A percentile compares a stretch with the other conserved stretches of the same genome.
phyloP scores from a whole-genome alignment of 768 basidiomycete species.

The Phaeolepiota aurea region DNA sequence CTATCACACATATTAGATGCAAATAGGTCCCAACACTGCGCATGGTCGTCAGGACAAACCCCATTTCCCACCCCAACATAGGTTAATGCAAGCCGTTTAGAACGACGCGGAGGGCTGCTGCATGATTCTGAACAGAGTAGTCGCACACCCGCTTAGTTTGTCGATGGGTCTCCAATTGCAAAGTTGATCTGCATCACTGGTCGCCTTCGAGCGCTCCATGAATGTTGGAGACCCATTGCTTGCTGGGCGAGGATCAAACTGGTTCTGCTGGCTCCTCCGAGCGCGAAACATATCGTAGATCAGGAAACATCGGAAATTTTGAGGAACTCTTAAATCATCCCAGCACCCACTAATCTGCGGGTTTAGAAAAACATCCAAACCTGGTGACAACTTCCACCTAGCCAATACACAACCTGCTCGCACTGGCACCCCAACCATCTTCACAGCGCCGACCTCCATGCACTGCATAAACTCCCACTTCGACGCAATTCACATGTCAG shows the following conservation, averaged over 20 bases:
- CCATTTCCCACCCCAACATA: conserved; percentile 55
- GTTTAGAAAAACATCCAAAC: no score
- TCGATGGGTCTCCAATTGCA: conserved; percentile 42
- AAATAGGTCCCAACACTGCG: conserved; percentile 16
- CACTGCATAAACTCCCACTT: no score
- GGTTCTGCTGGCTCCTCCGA: conserved; percentile 35
- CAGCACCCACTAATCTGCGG: no score
- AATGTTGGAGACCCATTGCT: conserved; percentile 29
- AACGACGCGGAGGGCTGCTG: conserved; percentile 43
- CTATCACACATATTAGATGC: conserved; percentile 15
- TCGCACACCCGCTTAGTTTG: conserved; percentile 27
- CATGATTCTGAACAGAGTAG: no score
- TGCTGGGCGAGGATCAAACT: conserved; percentile 40
- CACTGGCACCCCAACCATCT: no score
- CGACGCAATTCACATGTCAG: no score
- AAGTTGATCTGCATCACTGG: conserved; percentile 45
- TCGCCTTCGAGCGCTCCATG: neutral
- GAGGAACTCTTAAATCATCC: no score
- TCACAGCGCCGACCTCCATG: no score
- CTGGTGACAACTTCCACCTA: no score
- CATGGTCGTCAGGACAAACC: conserved; percentile 13
- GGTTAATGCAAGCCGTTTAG: conserved; percentile 39
- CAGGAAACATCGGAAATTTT: neutral
- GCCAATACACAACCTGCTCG: no score
- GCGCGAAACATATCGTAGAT: conserved; percentile 33